These are phyloP conservation scores for Linnemannia exigua DNA, from an alignment of 192 early-diverging fungal species.

Conservation along the genomic window DNA sequence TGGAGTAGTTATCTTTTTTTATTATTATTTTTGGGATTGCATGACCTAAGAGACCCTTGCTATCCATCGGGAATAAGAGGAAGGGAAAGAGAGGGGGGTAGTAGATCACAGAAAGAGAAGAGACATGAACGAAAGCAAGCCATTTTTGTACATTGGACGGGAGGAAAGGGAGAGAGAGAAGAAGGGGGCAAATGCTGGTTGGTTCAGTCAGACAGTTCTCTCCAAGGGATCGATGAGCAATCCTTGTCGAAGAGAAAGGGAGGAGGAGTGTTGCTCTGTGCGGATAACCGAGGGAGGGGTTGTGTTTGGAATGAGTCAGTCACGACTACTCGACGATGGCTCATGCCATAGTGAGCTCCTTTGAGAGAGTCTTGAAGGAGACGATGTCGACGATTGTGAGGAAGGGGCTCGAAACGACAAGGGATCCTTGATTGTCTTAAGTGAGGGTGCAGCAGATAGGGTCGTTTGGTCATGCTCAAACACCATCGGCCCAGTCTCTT, in stretches of 20 bases:
- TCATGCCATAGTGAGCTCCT: not conserved
- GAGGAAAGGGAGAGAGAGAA: not conserved
- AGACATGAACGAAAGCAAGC: not conserved
- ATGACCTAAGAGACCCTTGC: not conserved
- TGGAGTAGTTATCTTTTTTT: not conserved
- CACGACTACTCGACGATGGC: not conserved
- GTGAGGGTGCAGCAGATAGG: slow-evolving; percentile 7
- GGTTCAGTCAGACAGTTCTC: not conserved
- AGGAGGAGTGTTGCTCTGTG: not conserved
- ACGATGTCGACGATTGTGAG: not conserved
- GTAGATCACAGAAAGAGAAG: not conserved
- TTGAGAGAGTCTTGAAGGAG: not conserved
- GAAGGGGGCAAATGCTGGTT: not conserved
- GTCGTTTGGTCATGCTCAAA: slow-evolving; percentile 6
- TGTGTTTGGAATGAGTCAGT: not conserved
- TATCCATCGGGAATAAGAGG: not conserved
- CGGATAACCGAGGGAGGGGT: not conserved
- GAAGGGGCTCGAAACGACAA: slow-evolving; percentile 18
- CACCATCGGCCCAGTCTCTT: slow-evolving; percentile 1
- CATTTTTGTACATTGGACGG: not conserved
- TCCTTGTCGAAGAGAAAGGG: not conserved
- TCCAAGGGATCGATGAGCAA: not conserved
- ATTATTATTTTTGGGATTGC: not conserved
- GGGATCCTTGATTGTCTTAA: slow-evolving; percentile 12
- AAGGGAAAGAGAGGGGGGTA: not conserved